Evolutionary conservation across 345 rosid genomes (phyloP).

Genomic region (Syzygium aqueum): DNA sequence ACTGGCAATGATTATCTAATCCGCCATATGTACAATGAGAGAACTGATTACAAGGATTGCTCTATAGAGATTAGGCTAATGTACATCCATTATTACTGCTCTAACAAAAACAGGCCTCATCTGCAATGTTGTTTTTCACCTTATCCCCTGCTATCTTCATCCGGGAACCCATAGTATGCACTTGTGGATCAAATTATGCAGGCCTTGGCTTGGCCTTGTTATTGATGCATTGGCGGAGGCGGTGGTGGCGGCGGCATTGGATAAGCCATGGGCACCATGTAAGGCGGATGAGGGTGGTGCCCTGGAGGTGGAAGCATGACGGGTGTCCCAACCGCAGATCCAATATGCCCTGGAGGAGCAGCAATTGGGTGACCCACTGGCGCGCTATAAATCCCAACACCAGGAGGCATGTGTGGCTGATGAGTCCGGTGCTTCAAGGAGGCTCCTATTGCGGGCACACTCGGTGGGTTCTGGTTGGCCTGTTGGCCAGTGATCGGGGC

Average conservation of each 20-base stretch:
- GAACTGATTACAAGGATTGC: background rate
- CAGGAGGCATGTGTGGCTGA: conserved; percentile 38
- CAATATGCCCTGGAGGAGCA: conserved; percentile 60
- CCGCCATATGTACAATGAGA: background rate
- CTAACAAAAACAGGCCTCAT: background rate
- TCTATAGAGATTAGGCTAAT: background rate
- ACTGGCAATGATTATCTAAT: background rate
- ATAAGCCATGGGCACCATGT: conserved; percentile 56
- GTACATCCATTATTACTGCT: background rate
- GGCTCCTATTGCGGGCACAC: conserved; percentile 15
- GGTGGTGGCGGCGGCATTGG: conserved; percentile 38
- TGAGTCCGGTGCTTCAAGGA: conserved; percentile 38
- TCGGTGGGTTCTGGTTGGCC: conserved; percentile 21
- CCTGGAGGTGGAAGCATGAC: conserved; percentile 88
- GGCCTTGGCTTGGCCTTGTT: background rate
- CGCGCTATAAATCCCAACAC: conserved; percentile 65
- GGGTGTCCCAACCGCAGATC: conserved; percentile 80
- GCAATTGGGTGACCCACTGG: conserved; percentile 68
- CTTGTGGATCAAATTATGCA: background rate
- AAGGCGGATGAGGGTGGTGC: conserved; percentile 58
- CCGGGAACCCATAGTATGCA: background rate
- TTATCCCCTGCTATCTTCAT: background rate
- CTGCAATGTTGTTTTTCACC: background rate
- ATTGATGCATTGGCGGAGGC: conserved; percentile 54
- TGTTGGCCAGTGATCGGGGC: conserved; percentile 67